Evolutionary conservation across 129 eudicot species (phyloP).

Genomic region (Artemisia annua): DNA sequence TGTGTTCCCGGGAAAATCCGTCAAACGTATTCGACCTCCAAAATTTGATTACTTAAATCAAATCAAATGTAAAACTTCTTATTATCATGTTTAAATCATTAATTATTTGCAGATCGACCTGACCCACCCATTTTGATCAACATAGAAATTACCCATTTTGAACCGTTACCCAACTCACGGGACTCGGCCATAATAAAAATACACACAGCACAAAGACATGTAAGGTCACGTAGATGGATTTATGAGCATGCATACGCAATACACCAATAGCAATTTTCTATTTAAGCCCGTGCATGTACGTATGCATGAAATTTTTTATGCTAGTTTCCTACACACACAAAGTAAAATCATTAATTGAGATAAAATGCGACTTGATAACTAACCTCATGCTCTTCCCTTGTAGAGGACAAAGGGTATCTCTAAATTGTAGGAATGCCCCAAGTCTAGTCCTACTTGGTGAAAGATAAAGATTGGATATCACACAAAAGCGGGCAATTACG

Average conservation of each 20-base stretch:
- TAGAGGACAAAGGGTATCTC: constrained; percentile 20
- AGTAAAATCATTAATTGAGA: constrained; percentile 12
- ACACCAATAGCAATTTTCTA: background rate
- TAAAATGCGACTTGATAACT: constrained; percentile 13
- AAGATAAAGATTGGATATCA: constrained; percentile 21
- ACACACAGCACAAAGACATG: background rate
- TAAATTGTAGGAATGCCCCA: background rate
- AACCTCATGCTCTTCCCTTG: constrained; percentile 26
- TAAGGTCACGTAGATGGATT: background rate
- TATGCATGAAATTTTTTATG: background rate
- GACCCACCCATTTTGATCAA: background rate
- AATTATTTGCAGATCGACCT: too few species aligned
- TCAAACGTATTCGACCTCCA: too few species aligned
- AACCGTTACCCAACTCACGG: background rate
- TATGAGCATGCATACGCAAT: background rate
- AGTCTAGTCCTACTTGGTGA: constrained; percentile 27
- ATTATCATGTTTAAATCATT: too few species aligned
- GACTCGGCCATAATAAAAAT: background rate
- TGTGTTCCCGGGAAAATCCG: too few species aligned
- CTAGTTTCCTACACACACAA: background rate
- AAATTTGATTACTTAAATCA: too few species aligned
- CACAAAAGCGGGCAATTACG: constrained; percentile 37
- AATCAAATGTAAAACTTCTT: too few species aligned
- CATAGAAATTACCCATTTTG: background rate
- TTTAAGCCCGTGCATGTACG: background rate